Evolutionary conservation across 2,329 filamentous ascomycete genomes (phyloP), one percentile per base, ranked within the genome.

Genomic region (Botryosphaeria dothidea): DNA sequence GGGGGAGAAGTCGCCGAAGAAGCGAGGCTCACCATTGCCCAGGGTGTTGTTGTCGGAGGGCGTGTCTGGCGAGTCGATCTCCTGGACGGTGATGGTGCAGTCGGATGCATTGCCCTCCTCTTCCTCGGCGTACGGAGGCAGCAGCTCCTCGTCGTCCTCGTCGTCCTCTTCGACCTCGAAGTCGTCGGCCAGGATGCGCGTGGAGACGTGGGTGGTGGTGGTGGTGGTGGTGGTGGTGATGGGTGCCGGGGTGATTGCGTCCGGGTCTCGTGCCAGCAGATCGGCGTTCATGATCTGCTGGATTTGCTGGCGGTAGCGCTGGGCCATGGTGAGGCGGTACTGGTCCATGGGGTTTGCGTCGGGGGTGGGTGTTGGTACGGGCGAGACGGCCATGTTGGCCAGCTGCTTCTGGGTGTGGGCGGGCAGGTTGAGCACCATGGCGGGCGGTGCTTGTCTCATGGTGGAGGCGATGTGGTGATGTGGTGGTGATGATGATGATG

Each of bases 71-170:
- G 51, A 58, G 41, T 56, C 51, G 41, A 64, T 43, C 23, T 64
- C 62, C 41, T 57, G 51, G 62, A 64, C 62, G 51, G 62, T 64
- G 41, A 64, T 51, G 62, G 62, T 64, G 62, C 62, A 64, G 62
- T 56, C 62, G 8, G 62, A 46, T 4, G 62, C 43, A 2, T 57
- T 58, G 62, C 41, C 62, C 41, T 64, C 62, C 17, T 64, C 61
- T 25, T 64, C 60, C n/a, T 64, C 62, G 25, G 29, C 19, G 21
- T 57, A 58, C 17, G 62, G 62, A 19, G 52, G 62, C 15, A 58
- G 51, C 17, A 46, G 62, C 48, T 64, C 15, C n/a, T n/a, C n/a
- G n/a, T 51, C 62, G 5, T 56, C 51, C 13, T 51, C 58, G 1
- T 49, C 43, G 15, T 49, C 45, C 57, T 46, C 38, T 41, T n/a